These are phyloP conservation scores for Arthrinium puccinioides DNA, from an alignment of 2,329 filamentous ascomycete genomes.

Conservation along the genomic window DNA sequence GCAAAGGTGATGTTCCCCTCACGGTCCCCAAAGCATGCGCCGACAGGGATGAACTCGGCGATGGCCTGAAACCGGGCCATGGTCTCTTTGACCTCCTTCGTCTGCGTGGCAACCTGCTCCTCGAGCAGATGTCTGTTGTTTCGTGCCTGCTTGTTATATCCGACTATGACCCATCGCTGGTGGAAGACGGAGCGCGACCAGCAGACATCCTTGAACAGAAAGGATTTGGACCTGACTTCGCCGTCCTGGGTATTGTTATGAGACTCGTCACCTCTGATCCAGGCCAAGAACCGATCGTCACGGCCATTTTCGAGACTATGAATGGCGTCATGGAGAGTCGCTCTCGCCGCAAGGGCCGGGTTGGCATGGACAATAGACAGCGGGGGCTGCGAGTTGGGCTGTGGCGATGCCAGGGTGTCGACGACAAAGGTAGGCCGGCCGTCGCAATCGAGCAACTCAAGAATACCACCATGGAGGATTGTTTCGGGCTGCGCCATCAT, in stretches of 20 bases:
- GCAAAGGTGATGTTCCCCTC: conserved; percentile 61
- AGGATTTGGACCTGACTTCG: conserved; percentile 7
- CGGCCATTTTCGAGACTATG: conserved; percentile 20
- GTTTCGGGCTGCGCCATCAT: conserved; percentile 4
- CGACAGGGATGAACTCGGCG: conserved; percentile 66
- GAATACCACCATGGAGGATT: conserved; percentile 14
- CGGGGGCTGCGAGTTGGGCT: conserved; percentile 7
- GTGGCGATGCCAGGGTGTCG: conserved; percentile 9
- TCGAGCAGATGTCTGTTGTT: background rate
- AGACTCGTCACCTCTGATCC: conserved; percentile 22
- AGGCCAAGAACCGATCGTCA: conserved; percentile 30
- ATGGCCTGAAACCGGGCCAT: conserved; percentile 63
- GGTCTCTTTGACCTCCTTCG: conserved; percentile 40
- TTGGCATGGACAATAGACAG: conserved; percentile 27
- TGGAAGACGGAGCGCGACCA: conserved; percentile 30
- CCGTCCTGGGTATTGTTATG: background rate
- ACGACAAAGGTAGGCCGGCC: conserved; percentile 34
- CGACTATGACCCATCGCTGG: conserved; percentile 29
- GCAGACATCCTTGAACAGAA: conserved; percentile 19
- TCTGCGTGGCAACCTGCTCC: conserved; percentile 43
- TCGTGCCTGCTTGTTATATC: conserved; percentile 26
- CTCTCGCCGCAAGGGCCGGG: conserved; percentile 23
- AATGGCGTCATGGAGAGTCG: conserved; percentile 23
- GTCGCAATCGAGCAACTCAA: conserved; percentile 33
- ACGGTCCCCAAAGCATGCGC: conserved; percentile 63